Evolutionary conservation across 1,139 yeast species (phyloP).

Genomic region (Saccharomyces pastorianus): DNA sequence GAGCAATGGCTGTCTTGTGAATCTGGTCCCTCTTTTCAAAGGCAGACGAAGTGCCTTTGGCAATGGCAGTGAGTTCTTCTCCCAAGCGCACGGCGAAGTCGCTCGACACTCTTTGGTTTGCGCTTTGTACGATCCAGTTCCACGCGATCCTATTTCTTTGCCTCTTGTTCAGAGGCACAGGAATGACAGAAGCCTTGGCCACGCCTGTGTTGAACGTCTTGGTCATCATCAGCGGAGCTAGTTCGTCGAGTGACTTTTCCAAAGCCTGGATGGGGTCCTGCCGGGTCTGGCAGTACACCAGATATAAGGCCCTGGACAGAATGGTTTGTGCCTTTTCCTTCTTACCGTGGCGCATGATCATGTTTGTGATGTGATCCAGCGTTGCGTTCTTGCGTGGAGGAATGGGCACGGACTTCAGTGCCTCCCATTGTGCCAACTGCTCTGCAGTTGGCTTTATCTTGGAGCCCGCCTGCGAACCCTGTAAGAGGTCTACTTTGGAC

Average conservation of each 20-base stretch:
- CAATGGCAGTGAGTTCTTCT: constrained; percentile 76
- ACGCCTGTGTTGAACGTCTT: constrained; percentile 76
- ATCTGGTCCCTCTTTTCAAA: constrained; percentile 75
- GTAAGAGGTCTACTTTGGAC: constrained; percentile 38
- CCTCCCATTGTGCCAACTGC: constrained; percentile 50
- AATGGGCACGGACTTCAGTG: constrained; percentile 44
- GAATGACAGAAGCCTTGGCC: constrained; percentile 74
- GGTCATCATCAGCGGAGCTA: constrained; percentile 80
- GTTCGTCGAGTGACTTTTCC: constrained; percentile 64
- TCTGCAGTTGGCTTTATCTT: constrained; percentile 43
- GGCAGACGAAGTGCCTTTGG: constrained; percentile 72
- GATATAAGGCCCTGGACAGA: constrained; percentile 70
- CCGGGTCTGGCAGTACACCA: constrained; percentile 39
- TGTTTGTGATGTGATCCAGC: constrained; percentile 68
- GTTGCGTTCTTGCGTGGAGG: constrained; percentile 64
- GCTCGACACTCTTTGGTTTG: constrained; percentile 67
- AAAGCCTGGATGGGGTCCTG: constrained; percentile 68
- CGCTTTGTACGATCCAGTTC: constrained; percentile 81
- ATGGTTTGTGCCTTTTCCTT: constrained; percentile 72
- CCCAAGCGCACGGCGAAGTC: constrained; percentile 83
- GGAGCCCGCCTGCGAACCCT: constrained; percentile 16
- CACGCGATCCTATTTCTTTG: constrained; percentile 84
- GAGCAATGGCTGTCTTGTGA: constrained; percentile 79
- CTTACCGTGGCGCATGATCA: constrained; percentile 89
- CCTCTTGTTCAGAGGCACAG: constrained; percentile 72